phyloP scores from a whole-genome alignment of 805 yeast genomes.

The Lipomyces kockii region DNA sequence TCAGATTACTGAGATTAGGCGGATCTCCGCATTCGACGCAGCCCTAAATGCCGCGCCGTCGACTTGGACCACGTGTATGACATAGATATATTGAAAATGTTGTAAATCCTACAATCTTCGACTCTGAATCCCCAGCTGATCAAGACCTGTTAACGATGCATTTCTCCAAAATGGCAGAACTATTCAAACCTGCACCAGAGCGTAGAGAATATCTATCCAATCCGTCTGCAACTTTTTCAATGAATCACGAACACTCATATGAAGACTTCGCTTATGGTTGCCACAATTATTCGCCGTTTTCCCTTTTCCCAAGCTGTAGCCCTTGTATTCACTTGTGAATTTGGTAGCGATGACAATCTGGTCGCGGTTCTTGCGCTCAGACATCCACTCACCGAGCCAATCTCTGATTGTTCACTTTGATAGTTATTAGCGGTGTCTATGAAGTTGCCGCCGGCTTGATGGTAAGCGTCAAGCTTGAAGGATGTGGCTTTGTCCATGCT shows the following conservation, averaged over 20 bases:
- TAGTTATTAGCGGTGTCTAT: conserved; percentile 40
- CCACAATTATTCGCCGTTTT: conserved; percentile 11
- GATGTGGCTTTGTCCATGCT: conserved; percentile 23
- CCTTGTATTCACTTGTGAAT: conserved; percentile 43
- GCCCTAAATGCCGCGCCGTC: too few species aligned
- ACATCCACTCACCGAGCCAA: conserved; percentile 43
- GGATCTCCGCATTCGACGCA: too few species aligned
- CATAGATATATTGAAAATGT: too few species aligned
- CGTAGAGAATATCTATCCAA: conserved; percentile 38
- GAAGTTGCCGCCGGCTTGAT: conserved; percentile 40
- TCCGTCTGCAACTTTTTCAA: conserved; percentile 36
- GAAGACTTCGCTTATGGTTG: conserved; percentile 11
- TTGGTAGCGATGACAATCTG: conserved; percentile 40
- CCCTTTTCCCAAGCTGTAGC: conserved; percentile 5
- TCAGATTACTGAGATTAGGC: too few species aligned
- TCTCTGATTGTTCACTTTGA: conserved; percentile 38
- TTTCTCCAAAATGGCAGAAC: too few species aligned
- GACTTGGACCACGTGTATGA: too few species aligned
- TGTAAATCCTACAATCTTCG: too few species aligned
- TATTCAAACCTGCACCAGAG: too few species aligned
- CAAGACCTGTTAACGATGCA: too few species aligned
- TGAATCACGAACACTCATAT: conserved; percentile 8
- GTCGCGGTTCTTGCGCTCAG: conserved; percentile 36
- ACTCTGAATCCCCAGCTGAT: too few species aligned
- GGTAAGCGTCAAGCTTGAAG: conserved; percentile 36